Conservation (phyloP, 352 stramenopile species). For the Pilasporangium apinafurcum region DNA sequence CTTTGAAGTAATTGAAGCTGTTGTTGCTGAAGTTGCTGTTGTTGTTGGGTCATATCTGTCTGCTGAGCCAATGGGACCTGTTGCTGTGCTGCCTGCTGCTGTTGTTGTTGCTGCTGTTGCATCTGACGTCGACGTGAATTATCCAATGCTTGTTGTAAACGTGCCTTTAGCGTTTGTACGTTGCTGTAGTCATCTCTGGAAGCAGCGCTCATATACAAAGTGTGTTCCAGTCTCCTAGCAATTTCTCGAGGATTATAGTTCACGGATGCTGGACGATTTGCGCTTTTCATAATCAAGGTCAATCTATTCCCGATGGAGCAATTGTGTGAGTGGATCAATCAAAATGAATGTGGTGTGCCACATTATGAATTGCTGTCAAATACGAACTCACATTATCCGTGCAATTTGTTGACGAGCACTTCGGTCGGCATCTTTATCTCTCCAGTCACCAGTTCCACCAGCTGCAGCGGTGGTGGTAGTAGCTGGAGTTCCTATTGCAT, state of each 20-base stretch:
- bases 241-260: conserved; percentile 89
- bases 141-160: conserved; percentile 80
- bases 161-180: conserved; percentile 77
- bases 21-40: conserved; percentile 48
- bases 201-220: conserved; percentile 78
- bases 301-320: conserved; percentile 30
- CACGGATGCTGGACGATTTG: conserved; percentile 77
- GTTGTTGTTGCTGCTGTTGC: conserved; percentile 57
- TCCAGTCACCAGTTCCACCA: conserved; percentile 45
- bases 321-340: not conserved
- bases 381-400: conserved; percentile 73
- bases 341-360: not conserved
- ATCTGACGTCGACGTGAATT: conserved; percentile 77
- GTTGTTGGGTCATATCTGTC: conserved; percentile 11
- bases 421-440: conserved; percentile 80
- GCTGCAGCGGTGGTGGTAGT: conserved; percentile 2
- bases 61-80: conserved; percentile 22
- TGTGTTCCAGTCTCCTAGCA: conserved; percentile 75
- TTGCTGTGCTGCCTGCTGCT: conserved; percentile 22
- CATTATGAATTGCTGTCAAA: not conserved
- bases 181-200: conserved; percentile 87
- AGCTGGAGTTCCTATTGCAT: too few species aligned
- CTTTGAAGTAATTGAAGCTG: conserved; percentile 55
- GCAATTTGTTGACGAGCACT: conserved; percentile 80
- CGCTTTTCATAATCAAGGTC: conserved; percentile 88